A percentile compares a stretch with the other conserved stretches of the same genome.
Evolutionary conservation across 2,329 filamentous ascomycete species (phyloP).

Genomic region (Clarireedia monteithiana): DNA sequence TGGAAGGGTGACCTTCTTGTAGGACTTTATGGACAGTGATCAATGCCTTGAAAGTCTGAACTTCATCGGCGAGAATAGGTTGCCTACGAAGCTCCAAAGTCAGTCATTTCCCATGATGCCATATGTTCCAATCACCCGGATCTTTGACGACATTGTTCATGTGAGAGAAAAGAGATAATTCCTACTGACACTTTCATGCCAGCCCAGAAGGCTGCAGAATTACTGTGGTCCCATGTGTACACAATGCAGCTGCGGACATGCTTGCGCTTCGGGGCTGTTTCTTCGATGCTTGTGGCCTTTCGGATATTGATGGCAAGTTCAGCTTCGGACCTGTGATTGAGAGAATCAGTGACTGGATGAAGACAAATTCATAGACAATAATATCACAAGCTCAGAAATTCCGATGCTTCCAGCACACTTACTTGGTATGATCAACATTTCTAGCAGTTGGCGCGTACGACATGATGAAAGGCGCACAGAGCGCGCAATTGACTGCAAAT

Average conservation of each 20-base stretch:
- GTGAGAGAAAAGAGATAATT: not conserved
- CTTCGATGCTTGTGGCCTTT: slow-evolving; percentile 61
- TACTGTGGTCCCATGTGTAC: slow-evolving; percentile 99
- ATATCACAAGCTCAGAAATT: not conserved
- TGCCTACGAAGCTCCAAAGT: slow-evolving; percentile 49
- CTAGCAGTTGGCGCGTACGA: slow-evolving; percentile 25
- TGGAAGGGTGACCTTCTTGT: slow-evolving; percentile 88
- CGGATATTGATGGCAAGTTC: slow-evolving; percentile 64
- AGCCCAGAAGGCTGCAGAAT: slow-evolving; percentile 88
- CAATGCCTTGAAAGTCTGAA: slow-evolving; percentile 97
- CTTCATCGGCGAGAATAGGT: slow-evolving; percentile 95
- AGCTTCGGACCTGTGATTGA: slow-evolving; percentile 49
- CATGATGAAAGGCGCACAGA: slow-evolving; percentile 16
- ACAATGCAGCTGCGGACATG: slow-evolving; percentile 98
- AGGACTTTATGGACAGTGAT: slow-evolving; percentile 97
- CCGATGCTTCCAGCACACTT: slow-evolving; percentile 14
- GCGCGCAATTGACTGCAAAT: slow-evolving; percentile 12
- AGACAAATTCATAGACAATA: not conserved
- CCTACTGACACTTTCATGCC: slow-evolving; percentile 89
- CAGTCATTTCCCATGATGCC: slow-evolving; percentile 3
- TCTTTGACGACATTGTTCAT: not conserved
- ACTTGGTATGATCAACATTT: slow-evolving; percentile 30
- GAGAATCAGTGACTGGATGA: slow-evolving; percentile 3
- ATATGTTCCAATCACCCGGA: slow-evolving; percentile 4
- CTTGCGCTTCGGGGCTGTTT: slow-evolving; percentile 68